These are phyloP conservation scores for Cordyceps militaris DNA, from an alignment of 2,329 filamentous ascomycete species.

Conservation along the genomic window DNA sequence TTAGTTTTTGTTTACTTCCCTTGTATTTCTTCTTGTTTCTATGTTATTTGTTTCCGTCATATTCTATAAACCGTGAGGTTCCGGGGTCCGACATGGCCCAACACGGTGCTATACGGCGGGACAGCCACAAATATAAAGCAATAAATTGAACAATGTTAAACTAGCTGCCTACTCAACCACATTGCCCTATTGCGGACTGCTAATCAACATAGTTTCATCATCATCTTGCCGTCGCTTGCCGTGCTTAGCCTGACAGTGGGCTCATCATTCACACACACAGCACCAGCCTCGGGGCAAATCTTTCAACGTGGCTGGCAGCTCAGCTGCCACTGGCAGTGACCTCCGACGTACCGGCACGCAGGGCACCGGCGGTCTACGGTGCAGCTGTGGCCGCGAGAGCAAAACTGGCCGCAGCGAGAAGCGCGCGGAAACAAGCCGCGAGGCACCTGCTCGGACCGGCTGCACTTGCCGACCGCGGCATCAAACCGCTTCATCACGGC, in stretches of 20 bases:
- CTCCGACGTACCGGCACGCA: constrained; percentile 11
- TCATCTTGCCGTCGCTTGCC: background rate
- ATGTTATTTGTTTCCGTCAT: too few species aligned
- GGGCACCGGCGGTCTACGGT: constrained; percentile 8
- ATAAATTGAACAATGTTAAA: background rate
- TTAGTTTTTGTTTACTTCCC: too few species aligned
- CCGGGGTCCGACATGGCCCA: too few species aligned
- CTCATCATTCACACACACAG: background rate
- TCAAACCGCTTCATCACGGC: background rate
- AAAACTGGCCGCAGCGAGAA: constrained; percentile 14
- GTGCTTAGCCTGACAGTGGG: background rate
- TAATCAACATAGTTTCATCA: background rate
- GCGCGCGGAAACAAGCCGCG: constrained; percentile 6
- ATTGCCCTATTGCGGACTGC: background rate
- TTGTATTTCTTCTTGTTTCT: too few species aligned
- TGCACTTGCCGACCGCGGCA: background rate
- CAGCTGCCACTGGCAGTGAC: constrained; percentile 5
- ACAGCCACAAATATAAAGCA: too few species aligned
- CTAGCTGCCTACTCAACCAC: background rate
- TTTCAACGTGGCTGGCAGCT: constrained; percentile 8
- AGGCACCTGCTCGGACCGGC: background rate
- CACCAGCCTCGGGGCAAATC: background rate
- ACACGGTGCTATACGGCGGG: too few species aligned
- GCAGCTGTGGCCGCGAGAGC: constrained; percentile 11
- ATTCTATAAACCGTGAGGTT: too few species aligned